Base-by-base conservation (phyloP, 73 alveolate genomes). In the Paramecium primaurelia region DNA sequence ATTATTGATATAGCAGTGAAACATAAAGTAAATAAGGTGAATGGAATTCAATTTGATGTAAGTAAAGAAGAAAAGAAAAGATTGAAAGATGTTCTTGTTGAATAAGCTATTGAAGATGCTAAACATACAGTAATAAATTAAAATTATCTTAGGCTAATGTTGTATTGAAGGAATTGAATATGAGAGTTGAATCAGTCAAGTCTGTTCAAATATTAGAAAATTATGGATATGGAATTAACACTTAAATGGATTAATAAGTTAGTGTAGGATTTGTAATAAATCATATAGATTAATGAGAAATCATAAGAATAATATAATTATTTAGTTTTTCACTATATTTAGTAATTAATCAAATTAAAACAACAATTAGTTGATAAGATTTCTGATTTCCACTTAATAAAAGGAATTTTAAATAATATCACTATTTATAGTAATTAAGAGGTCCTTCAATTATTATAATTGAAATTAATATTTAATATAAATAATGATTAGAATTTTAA, bases 51-150 rank as follows among this genome's bases (percentile, higher is more conserved):
- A 26, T 80, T 44, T 47, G 91, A 80, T 80, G 26, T 80, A 2
- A 26, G 51, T 7, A 42, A 42, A 8, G 34, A 20, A 5, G 91
- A 40, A 16, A 80, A 80, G 91, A 49, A 42, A 11, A 42, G 47
- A 12, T 44, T 45, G 11, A 47, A 40, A 36, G 91, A 80, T 45
- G 49, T 32, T 25, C 51, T 80, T 10, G 58, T 47, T 8, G 91
- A 80, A 80, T 25, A 25, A 18, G 91, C 91, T 4, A 80, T 80
- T 18, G 73, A 80, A 18, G 73, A 80, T 80, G 91, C 91, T 49
- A 80, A 47, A 42, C 71, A 80, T 25, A 80, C 49, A 49, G 91
- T 47, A 80, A 14, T n/a, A 34, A 54, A 54, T 54, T 54, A 1
- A 80, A 45, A 32, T 36, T 37, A 36, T 6, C 16, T 37, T 42